A percentile compares a stretch with the other conserved stretches of the same genome.
These are phyloP conservation scores for Lichtheimia ornata DNA, from an alignment of 371 early-diverging fungal genomes.

Conservation along the genomic window DNA sequence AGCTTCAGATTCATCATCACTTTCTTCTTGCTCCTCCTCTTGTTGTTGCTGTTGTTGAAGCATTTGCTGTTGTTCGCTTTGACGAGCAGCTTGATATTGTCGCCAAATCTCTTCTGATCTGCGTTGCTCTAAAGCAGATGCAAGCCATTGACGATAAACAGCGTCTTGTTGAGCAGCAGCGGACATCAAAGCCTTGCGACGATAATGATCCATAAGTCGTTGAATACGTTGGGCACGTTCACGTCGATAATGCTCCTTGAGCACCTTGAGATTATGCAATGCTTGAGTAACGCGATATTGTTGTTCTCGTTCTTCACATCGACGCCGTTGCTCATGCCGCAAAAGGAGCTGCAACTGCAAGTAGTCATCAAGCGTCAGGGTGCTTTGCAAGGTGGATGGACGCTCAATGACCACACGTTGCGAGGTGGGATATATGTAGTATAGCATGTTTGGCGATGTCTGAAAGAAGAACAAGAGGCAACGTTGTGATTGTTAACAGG, in stretches of 20 bases:
- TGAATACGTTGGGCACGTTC: slow-evolving; percentile 20
- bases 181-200: slow-evolving; percentile 8
- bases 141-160: slow-evolving; percentile 18
- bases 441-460: neutral
- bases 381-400: too few relatives aligned
- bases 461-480: neutral
- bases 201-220: slow-evolving; percentile 15
- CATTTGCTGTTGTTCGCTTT: neutral
- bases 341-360: slow-evolving; percentile 27
- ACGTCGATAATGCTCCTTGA: slow-evolving; percentile 24
- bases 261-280: slow-evolving; percentile 14
- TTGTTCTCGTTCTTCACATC: slow-evolving; percentile 3
- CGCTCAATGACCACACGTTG: too few relatives aligned
- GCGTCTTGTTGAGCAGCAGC: slow-evolving; percentile 8
- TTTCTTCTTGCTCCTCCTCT: neutral
- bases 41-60: slow-evolving; percentile 2
- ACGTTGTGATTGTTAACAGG: too few relatives aligned
- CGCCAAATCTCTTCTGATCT: slow-evolving; percentile 9
- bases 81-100: slow-evolving; percentile 7
- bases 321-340: slow-evolving; percentile 17
- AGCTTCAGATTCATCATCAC: neutral
- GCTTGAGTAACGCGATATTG: slow-evolving; percentile 19
- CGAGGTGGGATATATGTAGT: neutral
- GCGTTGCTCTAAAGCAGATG: slow-evolving; percentile 22
- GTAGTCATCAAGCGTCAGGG: slow-evolving; percentile 33